Base-by-base conservation (phyloP, 2,329 filamentous ascomycete species). In the Elsinoe perseae region DNA sequence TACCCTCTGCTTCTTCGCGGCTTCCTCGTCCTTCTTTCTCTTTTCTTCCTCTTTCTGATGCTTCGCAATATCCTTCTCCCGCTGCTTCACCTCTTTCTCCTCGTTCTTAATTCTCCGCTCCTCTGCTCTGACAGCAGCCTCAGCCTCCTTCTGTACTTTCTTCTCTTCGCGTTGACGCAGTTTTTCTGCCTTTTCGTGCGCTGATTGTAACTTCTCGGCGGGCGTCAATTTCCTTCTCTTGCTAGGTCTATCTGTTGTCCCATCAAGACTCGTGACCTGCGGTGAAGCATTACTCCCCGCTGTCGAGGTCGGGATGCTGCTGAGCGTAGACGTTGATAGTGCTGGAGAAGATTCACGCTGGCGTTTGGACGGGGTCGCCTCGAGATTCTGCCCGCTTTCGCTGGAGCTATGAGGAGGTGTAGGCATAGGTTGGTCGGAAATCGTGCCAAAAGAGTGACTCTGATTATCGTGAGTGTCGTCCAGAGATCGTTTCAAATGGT, bases 11-110 rank as follows among this genome's bases (percentile, higher is more conserved):
- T 72, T 72, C 61, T 68, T 68, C 48, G 63, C 62, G n/a, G 23
- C 18, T 25, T 52, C 48, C 25, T 52, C 48, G 16, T 52, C 48
- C 30, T 38, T 52, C 30, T 52, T 52, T 2, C 48, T n/a, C 58
- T 68, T 69, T 54, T 70, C 66, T 53, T 70, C 66, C 44, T 74
- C 76, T 55, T 65, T 70, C 55, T 69, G 67, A 38, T 72, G 76
- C 61, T 78, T 75, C 56, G 75, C 72, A 59, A 77, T 72, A n/a
- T 74, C 73, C 52, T 70, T 70, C 9, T 71, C 69, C 12, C 68
- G 71, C 44, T 73, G 70, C 55, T 71, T 73, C 50, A 72, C 68
- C 58, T 68, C 66, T 57, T 71, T 68, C 54, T 67, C 65, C 54
- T 70, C 70, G 57, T 72, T 70, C 59, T 72, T 72, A 30, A 71